phyloP scores from a whole-genome alignment of 2,329 filamentous ascomycete species.

The Magnaporthiopsis poae region DNA sequence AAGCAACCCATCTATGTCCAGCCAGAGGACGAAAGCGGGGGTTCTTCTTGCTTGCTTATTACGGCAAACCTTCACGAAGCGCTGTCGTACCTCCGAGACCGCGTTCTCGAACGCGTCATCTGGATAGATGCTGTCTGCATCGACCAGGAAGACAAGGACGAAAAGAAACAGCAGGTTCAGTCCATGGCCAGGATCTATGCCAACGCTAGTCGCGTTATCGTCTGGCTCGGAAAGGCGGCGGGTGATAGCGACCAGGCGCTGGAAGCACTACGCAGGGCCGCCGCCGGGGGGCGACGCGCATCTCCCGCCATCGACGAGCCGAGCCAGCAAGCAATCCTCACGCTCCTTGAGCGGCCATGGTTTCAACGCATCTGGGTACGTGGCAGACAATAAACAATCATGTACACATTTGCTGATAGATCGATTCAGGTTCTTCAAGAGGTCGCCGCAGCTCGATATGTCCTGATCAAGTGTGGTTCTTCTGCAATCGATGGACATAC shows the following conservation, averaged over 20 bases:
- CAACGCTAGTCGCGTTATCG: background rate
- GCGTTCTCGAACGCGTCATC: background rate
- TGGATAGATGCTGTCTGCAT: conserved; percentile 2
- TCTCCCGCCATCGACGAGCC: no score
- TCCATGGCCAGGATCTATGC: background rate
- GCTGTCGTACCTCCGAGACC: background rate
- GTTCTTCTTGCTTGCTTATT: background rate
- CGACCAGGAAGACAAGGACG: background rate
- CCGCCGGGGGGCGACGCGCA: no score
- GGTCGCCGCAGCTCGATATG: background rate
- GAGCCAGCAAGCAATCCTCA: no score
- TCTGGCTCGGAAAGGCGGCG: background rate
- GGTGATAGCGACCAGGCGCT: no score
- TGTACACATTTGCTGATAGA: background rate
- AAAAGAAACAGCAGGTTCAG: background rate
- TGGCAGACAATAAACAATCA: background rate
- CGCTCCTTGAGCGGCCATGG: no score
- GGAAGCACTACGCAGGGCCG: no score
- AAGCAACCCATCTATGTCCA: background rate
- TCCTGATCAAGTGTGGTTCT: background rate
- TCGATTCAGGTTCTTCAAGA: background rate
- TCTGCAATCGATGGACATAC: background rate
- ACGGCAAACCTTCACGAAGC: conserved; percentile 1
- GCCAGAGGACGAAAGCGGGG: no score
- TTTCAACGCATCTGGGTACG: background rate